Conservation (phyloP, 352 stramenopile species). For the Phytophthora kernoviae region DNA sequence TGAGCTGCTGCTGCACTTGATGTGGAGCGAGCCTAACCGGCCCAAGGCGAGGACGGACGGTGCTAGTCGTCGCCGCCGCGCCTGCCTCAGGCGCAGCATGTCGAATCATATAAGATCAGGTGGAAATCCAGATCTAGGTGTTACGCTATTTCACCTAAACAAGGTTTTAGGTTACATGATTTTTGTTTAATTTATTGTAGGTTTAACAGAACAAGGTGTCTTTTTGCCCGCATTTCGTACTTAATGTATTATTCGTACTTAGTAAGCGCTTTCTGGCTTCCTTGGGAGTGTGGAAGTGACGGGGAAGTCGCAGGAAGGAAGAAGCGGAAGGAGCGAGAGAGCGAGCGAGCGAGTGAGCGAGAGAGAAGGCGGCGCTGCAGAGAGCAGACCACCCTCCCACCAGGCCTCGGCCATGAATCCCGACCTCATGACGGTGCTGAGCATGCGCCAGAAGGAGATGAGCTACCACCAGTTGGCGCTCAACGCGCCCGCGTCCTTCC, state of each 20-base stretch:
- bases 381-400: not conserved
- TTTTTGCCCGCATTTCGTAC: too few species aligned
- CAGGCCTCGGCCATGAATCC: conserved; percentile 42
- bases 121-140: too few species aligned
- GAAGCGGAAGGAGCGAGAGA: conserved; percentile 12
- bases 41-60: conserved; percentile 10
- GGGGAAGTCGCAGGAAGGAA: conserved; percentile 33
- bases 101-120: too few species aligned
- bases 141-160: too few species aligned
- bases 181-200: too few species aligned
- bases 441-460: conserved; percentile 86
- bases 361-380: conserved; percentile 5
- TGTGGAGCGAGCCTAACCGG: not conserved
- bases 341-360: conserved; percentile 4
- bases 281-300: conserved; percentile 50
- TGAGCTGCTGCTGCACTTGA: not conserved
- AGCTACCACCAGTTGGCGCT: conserved; percentile 71
- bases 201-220: too few species aligned
- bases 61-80: conserved; percentile 14
- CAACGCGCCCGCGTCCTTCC: conserved; percentile 24
- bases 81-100: conserved; percentile 14
- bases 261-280: conserved; percentile 24
- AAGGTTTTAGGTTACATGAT: not conserved
- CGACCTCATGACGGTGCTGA: conserved; percentile 77
- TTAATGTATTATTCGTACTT: conserved; percentile 24